Conservation (phyloP, 176 grass and related monocot genomes). For the Aegilops longissima region DNA sequence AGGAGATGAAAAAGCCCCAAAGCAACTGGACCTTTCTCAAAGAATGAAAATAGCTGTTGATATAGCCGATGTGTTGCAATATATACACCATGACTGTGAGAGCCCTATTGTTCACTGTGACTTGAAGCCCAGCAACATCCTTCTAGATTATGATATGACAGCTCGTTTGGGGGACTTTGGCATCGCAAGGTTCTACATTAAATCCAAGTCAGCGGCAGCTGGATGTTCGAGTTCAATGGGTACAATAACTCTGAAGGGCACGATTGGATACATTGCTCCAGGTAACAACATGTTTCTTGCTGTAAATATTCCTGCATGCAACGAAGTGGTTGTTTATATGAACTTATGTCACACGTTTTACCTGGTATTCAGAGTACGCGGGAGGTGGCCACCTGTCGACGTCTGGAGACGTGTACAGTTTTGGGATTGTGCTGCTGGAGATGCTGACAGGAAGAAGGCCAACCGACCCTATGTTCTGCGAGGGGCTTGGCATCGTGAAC, state of each 20-base stretch:
- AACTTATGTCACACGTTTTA: not conserved
- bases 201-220: not conserved
- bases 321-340: not conserved
- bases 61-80: conserved; percentile 42
- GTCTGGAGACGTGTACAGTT: conserved; percentile 27
- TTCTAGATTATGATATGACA: conserved; percentile 39
- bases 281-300: conserved; percentile 7
- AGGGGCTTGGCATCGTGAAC: conserved; percentile 16
- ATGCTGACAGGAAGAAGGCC: conserved; percentile 21
- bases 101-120: conserved; percentile 53
- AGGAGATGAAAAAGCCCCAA: not conserved
- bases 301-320: not conserved
- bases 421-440: conserved; percentile 10
- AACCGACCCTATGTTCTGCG: conserved; percentile 20
- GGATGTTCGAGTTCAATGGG: not conserved
- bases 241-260: conserved; percentile 28
- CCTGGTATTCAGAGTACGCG: conserved; percentile 1
- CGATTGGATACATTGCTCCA: conserved; percentile 57
- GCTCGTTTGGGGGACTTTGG: conserved; percentile 52
- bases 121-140: conserved; percentile 53
- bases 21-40: conserved; percentile 11
- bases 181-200: conserved; percentile 40
- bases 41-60: conserved; percentile 50
- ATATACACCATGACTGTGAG: conserved; percentile 46
- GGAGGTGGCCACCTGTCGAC: not conserved